These are phyloP conservation scores for Phytopythium litorale DNA, from an alignment of 352 stramenopile genomes.

Conservation along the genomic window DNA sequence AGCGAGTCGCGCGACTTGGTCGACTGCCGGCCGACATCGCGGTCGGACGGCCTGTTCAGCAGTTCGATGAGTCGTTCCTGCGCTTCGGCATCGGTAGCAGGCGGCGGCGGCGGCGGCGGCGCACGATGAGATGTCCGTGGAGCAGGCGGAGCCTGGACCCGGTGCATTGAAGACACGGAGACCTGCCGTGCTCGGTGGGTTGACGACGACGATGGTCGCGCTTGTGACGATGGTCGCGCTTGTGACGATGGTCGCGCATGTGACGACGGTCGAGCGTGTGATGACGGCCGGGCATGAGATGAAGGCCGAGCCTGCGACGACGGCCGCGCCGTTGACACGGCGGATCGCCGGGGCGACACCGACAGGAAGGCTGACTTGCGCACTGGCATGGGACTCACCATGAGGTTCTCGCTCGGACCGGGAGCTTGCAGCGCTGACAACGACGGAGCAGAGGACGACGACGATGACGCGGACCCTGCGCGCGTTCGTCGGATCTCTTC, in stretches of 20 bases:
- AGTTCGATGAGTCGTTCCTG: slow-evolving; percentile 3
- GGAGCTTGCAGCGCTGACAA: background rate
- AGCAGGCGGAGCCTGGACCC: background rate
- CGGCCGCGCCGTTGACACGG: background rate
- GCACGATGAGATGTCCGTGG: background rate
- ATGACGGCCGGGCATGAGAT: background rate
- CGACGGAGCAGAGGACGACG: background rate
- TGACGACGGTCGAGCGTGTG: background rate
- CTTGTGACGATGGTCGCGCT: background rate
- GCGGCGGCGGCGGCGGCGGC: background rate
- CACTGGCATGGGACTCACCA: slow-evolving; percentile 2
- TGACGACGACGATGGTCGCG: background rate
- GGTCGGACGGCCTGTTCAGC: slow-evolving; percentile 2
- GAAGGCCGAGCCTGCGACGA: background rate
- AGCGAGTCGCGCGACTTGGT: slow-evolving; percentile 3
- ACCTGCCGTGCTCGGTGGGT: background rate
- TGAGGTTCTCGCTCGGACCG: slow-evolving; percentile 1
- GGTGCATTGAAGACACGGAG: slow-evolving; percentile 1
- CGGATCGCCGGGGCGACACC: background rate
- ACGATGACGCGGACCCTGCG: background rate
- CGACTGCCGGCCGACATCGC: background rate
- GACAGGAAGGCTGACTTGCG: slow-evolving; percentile 5
- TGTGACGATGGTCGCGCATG: background rate
- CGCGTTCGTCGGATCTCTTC: slow-evolving; percentile 3
- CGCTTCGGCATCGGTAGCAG: background rate